These are phyloP conservation scores for Trichoderma aggressivum DNA, from an alignment of 2,329 filamentous ascomycete genomes.

Conservation along the genomic window DNA sequence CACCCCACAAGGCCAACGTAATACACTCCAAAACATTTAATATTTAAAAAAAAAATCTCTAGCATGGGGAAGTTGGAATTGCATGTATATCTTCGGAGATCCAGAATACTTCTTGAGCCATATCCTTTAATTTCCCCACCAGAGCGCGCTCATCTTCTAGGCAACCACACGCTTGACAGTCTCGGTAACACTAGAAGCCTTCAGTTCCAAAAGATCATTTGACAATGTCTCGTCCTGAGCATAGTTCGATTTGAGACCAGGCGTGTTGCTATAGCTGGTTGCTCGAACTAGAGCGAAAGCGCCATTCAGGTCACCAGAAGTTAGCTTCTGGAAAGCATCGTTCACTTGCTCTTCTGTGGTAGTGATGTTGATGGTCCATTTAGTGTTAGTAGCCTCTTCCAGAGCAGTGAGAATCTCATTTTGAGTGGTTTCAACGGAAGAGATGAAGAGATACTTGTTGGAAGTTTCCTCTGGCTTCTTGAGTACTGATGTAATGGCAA, in stretches of 20 bases:
- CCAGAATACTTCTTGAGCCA: background rate
- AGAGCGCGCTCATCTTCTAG: background rate
- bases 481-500: conserved; percentile 47
- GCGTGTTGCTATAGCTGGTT: conserved; percentile 15
- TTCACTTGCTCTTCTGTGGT: conserved; percentile 20
- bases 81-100: background rate
- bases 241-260: conserved; percentile 20
- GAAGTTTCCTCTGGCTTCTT: conserved; percentile 43
- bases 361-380: conserved; percentile 18
- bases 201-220: conserved; percentile 15
- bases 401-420: conserved; percentile 28
- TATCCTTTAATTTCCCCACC: background rate
- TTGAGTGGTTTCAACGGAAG: conserved; percentile 48
- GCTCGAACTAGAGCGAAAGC: conserved; percentile 21
- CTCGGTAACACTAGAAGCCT: background rate
- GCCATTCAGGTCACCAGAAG: conserved; percentile 17
- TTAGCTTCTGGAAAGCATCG: conserved; percentile 8
- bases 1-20: background rate
- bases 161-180: background rate
- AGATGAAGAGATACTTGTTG: conserved; percentile 52
- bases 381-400: conserved; percentile 18
- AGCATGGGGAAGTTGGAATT: background rate
- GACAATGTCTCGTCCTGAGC: conserved; percentile 17
- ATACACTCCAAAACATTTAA: background rate
- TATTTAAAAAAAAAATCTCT: background rate